Evolutionary conservation across 768 basidiomycete genomes (phyloP).

Genomic region (Strobilomyces confusus): DNA sequence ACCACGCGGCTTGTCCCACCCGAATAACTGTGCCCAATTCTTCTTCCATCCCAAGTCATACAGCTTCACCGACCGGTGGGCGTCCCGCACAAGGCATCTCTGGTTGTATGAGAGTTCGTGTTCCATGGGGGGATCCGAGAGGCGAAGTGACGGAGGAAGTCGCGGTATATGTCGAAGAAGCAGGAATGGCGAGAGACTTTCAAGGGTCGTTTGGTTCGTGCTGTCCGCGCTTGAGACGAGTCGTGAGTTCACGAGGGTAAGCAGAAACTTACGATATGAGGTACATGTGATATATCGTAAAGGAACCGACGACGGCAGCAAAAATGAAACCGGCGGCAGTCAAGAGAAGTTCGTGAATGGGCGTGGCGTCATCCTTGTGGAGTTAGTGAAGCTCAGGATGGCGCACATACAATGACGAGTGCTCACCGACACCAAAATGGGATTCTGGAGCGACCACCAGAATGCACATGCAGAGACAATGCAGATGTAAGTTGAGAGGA

Average conservation of each 20-base stretch:
- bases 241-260: not conserved
- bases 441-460: slow-evolving; percentile 62
- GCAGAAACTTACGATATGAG: slow-evolving; percentile 56
- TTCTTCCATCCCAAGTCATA: slow-evolving; percentile 73
- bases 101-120: slow-evolving; percentile 65
- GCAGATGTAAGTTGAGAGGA: slow-evolving; percentile 61
- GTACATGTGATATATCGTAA: slow-evolving; percentile 72
- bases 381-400: slow-evolving; percentile 1
- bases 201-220: slow-evolving; percentile 84
- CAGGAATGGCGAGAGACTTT: slow-evolving; percentile 70
- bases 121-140: slow-evolving; percentile 70
- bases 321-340: slow-evolving; percentile 58
- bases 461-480: slow-evolving; percentile 50
- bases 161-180: slow-evolving; percentile 69
- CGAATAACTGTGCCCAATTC: slow-evolving; percentile 70
- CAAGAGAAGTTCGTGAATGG: slow-evolving; percentile 67
- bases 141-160: slow-evolving; percentile 42
- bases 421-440: slow-evolving; percentile 54
- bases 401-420: not conserved
- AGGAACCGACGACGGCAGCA: slow-evolving; percentile 67
- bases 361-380: slow-evolving; percentile 55
- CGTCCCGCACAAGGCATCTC: slow-evolving; percentile 59
- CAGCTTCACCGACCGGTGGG: slow-evolving; percentile 54
- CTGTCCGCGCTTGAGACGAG: slow-evolving; percentile 32
- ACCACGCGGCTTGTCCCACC: slow-evolving; percentile 48